These are phyloP conservation scores for Cucumis hystrix DNA, from an alignment of 306 rosid species.

Conservation along the genomic window DNA sequence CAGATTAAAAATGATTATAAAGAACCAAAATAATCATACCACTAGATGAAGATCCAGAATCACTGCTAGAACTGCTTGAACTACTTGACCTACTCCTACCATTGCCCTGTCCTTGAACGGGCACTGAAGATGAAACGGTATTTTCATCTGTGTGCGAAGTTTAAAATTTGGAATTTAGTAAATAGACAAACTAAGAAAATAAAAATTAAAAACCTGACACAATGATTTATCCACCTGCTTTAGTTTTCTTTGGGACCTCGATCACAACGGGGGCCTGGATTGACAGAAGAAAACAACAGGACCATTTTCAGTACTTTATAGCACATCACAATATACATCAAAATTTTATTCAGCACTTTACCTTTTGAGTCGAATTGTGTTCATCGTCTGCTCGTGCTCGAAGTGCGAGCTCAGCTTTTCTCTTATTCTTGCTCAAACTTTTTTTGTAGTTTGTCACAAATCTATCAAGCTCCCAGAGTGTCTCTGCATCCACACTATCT, in stretches of 20 bases:
- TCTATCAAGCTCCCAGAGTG: slow-evolving; percentile 97
- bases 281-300: slow-evolving; percentile 12
- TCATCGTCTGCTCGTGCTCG: slow-evolving; percentile 44
- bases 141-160: slow-evolving; percentile 34
- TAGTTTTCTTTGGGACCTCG: slow-evolving; percentile 33
- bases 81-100: slow-evolving; percentile 88
- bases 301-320: slow-evolving; percentile 8
- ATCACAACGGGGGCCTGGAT: slow-evolving; percentile 27
- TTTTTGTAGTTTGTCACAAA: slow-evolving; percentile 86
- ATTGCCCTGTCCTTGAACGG: slow-evolving; percentile 43
- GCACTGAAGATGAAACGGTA: slow-evolving; percentile 30
- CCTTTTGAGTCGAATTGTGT: slow-evolving; percentile 36
- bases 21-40: slow-evolving; percentile 31
- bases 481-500: slow-evolving; percentile 82
- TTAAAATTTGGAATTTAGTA: neutral
- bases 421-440: slow-evolving; percentile 84
- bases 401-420: slow-evolving; percentile 70
- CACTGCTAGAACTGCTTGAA: slow-evolving; percentile 93
- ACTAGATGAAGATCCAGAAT: slow-evolving; percentile 90
- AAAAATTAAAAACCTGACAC: slow-evolving; percentile 1
- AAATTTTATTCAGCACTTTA: slow-evolving; percentile 8
- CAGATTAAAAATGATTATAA: neutral
- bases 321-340: neutral
- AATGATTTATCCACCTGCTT: slow-evolving; percentile 30
- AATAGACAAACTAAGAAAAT: neutral